phyloP scores from a whole-genome alignment of 2,329 filamentous ascomycete species.

The Aspergillus alliaceus region DNA sequence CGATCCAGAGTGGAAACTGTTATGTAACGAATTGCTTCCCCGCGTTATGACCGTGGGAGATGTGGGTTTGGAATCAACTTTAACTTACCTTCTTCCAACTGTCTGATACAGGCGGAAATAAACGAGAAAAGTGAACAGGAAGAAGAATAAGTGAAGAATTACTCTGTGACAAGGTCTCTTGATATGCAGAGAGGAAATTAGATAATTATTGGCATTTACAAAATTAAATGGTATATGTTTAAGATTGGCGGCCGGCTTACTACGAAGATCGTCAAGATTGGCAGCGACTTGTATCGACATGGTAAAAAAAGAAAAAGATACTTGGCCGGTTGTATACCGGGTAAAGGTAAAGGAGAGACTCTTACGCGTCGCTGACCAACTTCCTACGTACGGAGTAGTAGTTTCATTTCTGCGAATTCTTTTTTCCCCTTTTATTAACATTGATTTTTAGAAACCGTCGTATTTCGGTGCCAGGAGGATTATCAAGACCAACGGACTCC shows the following conservation, averaged over 20 bases:
- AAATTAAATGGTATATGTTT: not conserved
- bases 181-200: not conserved
- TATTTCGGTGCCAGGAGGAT: not conserved
- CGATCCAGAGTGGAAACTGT: slow-evolving; percentile 27
- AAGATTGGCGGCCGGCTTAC: not conserved
- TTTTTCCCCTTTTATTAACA: not conserved
- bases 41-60: slow-evolving; percentile 20
- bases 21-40: slow-evolving; percentile 30
- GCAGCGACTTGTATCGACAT: too few species aligned
- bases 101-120: not conserved
- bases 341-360: too few species aligned
- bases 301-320: not conserved
- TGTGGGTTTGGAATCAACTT: slow-evolving; percentile 8
- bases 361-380: too few species aligned
- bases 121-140: not conserved
- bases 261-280: not conserved
- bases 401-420: not conserved
- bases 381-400: not conserved
- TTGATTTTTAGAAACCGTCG: too few species aligned
- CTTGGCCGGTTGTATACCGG: not conserved
- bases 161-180: not conserved
- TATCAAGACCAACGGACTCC: not conserved
- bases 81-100: slow-evolving; percentile 5
- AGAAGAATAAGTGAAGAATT: too few species aligned
- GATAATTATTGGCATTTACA: not conserved